Evolutionary conservation across 441 rosid species (phyloP), one percentile per base, ranked within the genome.

Genomic region (Bocquillonia castaneifolia): DNA sequence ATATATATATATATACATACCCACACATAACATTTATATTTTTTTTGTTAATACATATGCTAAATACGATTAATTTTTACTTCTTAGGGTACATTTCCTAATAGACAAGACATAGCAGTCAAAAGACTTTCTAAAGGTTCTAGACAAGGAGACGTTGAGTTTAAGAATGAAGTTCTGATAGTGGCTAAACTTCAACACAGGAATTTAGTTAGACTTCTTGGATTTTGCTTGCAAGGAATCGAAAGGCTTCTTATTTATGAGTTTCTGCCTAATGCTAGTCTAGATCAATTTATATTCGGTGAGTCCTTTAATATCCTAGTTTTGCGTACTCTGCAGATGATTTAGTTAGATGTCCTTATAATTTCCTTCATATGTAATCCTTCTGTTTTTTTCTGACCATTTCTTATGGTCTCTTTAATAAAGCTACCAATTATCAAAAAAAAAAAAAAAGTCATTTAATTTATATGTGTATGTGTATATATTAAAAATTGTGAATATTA

Each of bases 121-220:
- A 74, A 74, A 50, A 74, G 77, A 23, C 28, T 68, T 0, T 68
- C 64, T 3, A 32, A 5, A 3, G 61, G 23, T 20, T 74, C 77
- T 1, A 7, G 32, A n/a, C 73, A 68, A 50, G 77, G 77, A 55
- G 61, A 47, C 10, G 0, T 15, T 0, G 77, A 74, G 22, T 74
- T 74, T 54, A 74, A 69, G 72, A 85, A 78, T 52, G 86, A 85
- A 69, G 79, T 85, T 22, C 51, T 6, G 10, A 28, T 85, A 52
- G 76, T 85, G 28, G 81, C 88, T 3, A 80, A 65, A 71, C 84
- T 85, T 50, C 86, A 81, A 20, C 86, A 85, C 60, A 55, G 81
- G 44, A 85, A 83, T 71, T 80, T 85, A 2, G 86, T 82, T 17
- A 76, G 77, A 18, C 76, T 83, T 44, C 63, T 80, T 0, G 85